Base-by-base conservation (phyloP, 441 rosid genomes). In the Gossypium aridum region DNA sequence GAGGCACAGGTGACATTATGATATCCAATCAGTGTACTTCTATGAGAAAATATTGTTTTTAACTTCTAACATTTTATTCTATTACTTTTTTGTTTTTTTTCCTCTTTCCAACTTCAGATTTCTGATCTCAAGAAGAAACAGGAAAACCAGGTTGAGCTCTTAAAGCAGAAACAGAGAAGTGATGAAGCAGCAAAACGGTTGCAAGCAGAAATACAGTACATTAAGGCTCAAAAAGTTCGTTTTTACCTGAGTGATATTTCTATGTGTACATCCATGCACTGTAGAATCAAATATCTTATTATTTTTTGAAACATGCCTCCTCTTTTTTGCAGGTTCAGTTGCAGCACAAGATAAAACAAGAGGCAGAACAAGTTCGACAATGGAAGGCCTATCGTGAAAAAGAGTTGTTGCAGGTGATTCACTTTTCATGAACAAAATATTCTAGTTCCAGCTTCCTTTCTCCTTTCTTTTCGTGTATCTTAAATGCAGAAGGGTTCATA, bases 371-470 rank as follows among this genome's bases (percentile, higher is more conserved):
- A 73, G 88, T 90, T 80, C 91, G 95, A 26, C 91, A 87, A 5
- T 90, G 91, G 95, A 90, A 86, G 85, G 86, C 91, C 76, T 86
- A 86, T 74, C 85, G 87, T 63, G 91, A 90, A 60, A 90, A 90
- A 75, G 95, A 90, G 83, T 77, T 90, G 74, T 80, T 88, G 77
- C 91, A 90, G 87, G 94, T 87, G 20, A 23, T 73, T 76, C n/a
- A 64, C 47, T 68, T 61, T 71, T 55, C 67, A 14, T 43, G 53
- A 23, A 20, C 20, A 51, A 53, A 5, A 28, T 64, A 47, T 51
- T 64, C 31, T 17, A 28, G 25, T 26, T 73, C 49, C 43, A 31
- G 7, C 39, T 20, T 23, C 23, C 71, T 64, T 55, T 70, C 71
- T 64, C 23, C 17, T 25, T 37, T 57, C 53, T 39, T 19, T 28